Conservation (phyloP, 495 filamentous ascomycete genomes). For the Thermothielavioides terrestris region DNA sequence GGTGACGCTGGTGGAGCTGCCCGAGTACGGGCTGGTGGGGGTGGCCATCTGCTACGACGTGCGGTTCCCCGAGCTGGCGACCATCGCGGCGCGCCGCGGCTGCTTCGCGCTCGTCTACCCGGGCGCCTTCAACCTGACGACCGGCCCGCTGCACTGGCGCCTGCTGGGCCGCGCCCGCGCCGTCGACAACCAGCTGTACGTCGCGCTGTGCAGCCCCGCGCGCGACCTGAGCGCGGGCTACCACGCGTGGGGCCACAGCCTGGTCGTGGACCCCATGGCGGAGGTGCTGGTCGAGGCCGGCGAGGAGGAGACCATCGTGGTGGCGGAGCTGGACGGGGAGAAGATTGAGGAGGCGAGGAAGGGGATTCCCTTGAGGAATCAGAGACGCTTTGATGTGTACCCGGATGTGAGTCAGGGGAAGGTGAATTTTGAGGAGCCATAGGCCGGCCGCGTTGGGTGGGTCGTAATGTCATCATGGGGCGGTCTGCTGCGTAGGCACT, state of each 20-base stretch:
- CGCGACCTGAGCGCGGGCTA: slow-evolving; percentile 70
- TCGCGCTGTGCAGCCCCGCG: slow-evolving; percentile 85
- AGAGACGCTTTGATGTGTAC: slow-evolving; percentile 94
- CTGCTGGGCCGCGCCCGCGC: slow-evolving; percentile 75
- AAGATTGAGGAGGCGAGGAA: slow-evolving; percentile 69
- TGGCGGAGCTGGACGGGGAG: slow-evolving; percentile 61
- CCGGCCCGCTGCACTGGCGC: slow-evolving; percentile 85
- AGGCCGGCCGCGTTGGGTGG: neutral
- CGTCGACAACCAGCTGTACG: slow-evolving; percentile 91
- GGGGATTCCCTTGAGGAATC: slow-evolving; percentile 73
- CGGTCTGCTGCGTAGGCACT: neutral
- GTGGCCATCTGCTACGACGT: slow-evolving; percentile 96
- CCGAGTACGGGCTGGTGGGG: slow-evolving; percentile 75
- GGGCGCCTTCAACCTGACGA: slow-evolving; percentile 91
- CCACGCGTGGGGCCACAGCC: slow-evolving; percentile 83
- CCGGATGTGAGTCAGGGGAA: slow-evolving; percentile 65
- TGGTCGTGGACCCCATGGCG: slow-evolving; percentile 87
- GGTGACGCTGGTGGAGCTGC: slow-evolving; percentile 71
- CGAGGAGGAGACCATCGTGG: slow-evolving; percentile 66
- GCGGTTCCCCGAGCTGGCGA: slow-evolving; percentile 90
- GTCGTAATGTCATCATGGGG: neutral
- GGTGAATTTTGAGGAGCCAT: slow-evolving; percentile 23
- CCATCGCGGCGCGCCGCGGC: slow-evolving; percentile 65
- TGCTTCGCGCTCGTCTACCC: slow-evolving; percentile 85
- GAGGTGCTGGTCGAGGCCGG: slow-evolving; percentile 63